phyloP scores from a whole-genome alignment of 306 rosid species.

The Trifolium subterraneum region DNA sequence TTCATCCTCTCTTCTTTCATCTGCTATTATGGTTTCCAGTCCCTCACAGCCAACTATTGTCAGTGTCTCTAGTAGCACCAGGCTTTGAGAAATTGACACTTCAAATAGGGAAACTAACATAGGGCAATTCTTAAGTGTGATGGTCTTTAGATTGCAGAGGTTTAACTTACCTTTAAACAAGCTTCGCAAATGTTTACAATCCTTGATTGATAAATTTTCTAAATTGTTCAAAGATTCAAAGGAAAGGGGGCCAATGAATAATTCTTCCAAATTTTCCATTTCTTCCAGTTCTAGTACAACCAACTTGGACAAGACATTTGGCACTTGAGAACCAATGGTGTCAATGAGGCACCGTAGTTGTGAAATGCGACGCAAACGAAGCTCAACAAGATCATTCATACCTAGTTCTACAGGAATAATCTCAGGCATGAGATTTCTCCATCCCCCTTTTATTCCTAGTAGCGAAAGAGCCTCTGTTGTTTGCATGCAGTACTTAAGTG shows the following conservation, averaged over 20 bases:
- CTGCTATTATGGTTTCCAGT: background rate
- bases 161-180: too few species aligned
- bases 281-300: rapidly evolving
- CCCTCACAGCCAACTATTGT: background rate
- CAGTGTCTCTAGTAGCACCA: background rate
- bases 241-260: background rate
- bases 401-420: conserved; percentile 1
- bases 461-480: background rate
- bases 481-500: background rate
- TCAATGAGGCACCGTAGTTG: conserved; percentile 3
- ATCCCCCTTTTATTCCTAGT: rapidly evolving
- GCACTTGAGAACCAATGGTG: background rate
- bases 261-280: background rate
- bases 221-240: background rate
- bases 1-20: background rate
- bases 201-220: rapidly evolving
- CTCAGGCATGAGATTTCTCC: conserved; percentile 33
- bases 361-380: rapidly evolving
- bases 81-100: background rate
- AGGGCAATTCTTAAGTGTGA: rapidly evolving
- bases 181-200: background rate
- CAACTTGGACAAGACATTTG: conserved; percentile 23
- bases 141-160: background rate
- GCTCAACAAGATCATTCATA: background rate
- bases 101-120: background rate